A percentile compares a stretch with the other conserved stretches of the same genome.
These are phyloP conservation scores for Rubroshorea leprosula DNA, from an alignment of 345 rosid species.

Conservation along the genomic window DNA sequence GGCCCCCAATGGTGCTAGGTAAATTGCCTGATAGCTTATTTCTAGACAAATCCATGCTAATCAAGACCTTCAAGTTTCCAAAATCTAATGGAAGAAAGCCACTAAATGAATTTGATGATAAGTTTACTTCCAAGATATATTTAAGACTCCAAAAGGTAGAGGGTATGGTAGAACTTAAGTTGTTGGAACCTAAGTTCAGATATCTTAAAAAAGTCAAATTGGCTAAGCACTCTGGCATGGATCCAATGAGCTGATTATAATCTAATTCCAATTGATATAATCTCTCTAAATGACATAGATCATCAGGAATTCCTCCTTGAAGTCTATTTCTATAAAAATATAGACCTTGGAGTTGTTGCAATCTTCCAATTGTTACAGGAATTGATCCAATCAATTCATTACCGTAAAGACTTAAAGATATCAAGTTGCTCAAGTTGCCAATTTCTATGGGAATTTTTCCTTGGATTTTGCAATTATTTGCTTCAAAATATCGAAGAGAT, in stretches of 20 bases:
- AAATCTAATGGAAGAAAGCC: slow-evolving; percentile 5
- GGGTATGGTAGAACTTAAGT: slow-evolving; percentile 3
- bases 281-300: slow-evolving; percentile 7
- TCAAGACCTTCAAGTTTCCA: slow-evolving; percentile 8
- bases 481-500: not conserved
- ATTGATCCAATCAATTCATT: slow-evolving; percentile 14
- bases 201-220: slow-evolving; percentile 9
- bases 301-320: slow-evolving; percentile 5
- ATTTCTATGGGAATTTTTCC: slow-evolving; percentile 17
- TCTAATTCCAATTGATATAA: not conserved
- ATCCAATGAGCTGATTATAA: slow-evolving; percentile 7
- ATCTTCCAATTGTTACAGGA: slow-evolving; percentile 6
- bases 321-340: not conserved
- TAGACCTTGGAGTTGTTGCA: slow-evolving; percentile 9
- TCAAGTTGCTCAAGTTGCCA: slow-evolving; percentile 9
- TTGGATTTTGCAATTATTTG: not conserved
- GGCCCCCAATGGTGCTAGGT: slow-evolving; percentile 5
- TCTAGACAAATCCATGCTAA: slow-evolving; percentile 15
- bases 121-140: not conserved
- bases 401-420: not conserved
- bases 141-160: slow-evolving; percentile 8
- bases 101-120: slow-evolving; percentile 10
- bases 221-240: not conserved
- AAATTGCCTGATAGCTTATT: slow-evolving; percentile 15
- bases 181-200: not conserved